Evolutionary conservation across 805 yeast genomes (phyloP), one percentile per base, ranked within the genome.

Genomic region (Candida multigemmis): DNA sequence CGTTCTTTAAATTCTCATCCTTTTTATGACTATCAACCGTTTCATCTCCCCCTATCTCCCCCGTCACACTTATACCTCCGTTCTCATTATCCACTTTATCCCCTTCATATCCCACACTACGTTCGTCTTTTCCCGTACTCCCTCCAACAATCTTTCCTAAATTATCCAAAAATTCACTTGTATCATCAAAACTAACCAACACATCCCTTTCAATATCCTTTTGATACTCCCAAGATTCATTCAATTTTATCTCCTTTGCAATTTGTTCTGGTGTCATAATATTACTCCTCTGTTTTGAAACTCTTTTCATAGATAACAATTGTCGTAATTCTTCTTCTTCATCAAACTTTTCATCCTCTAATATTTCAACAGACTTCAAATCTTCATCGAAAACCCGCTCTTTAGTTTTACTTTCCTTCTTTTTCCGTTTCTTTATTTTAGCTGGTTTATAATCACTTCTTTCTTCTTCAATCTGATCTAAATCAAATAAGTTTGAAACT

Each of bases 371-470:
- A 3, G 46, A 43, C 18, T 46, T 40, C 9, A 61, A 42, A 11
- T 31, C 34, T 25, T 49, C 50, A 14, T 38, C 25, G 11, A 24
- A 18, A 23, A 11, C 14, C 44, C 19, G 53, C 51, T 46, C 44
- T 38, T 26, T 17, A 14, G 19, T 41, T 58, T 53, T 48, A 38
- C 59, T 46, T 21, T 50, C 50, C 14, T 56, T 57, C 37, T 64
- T 61, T 31, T 61, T 59, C 2, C 61, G 41, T 37, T 67, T 66
- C 34, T 59, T 64, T 53, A 63, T 57, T 32, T 58, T 56, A 9
- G 47, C 41, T 2, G 48, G 45, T 28, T 50, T 36, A 22, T 31
- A 37, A 28, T 21, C 16, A 12, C 24, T 29, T 7, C 26, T 14
- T 9, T 9, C 11, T 8, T 21, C 30, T 3, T 19, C 21, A 14